Conservation (phyloP, 257 asterid genomes). For the Solanum tarijense region DNA sequence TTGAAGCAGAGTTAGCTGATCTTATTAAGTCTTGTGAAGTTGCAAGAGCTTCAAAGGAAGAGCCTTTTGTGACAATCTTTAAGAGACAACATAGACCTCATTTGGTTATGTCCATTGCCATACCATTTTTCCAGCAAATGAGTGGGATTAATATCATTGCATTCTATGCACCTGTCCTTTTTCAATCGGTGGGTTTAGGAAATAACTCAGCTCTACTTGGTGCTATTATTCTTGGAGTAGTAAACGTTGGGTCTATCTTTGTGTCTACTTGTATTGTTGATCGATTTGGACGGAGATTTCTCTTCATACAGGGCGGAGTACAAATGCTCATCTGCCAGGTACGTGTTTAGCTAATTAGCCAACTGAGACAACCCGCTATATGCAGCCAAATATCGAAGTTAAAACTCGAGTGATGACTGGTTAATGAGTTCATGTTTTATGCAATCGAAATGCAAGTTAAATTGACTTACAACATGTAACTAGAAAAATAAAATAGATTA, state of each 20-base stretch:
- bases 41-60: slow-evolving; percentile 50
- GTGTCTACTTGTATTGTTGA: slow-evolving; percentile 75
- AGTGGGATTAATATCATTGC: slow-evolving; percentile 83
- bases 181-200: slow-evolving; percentile 64
- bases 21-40: slow-evolving; percentile 68
- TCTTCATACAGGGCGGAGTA: slow-evolving; percentile 63
- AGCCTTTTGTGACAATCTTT: slow-evolving; percentile 77
- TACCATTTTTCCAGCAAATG: slow-evolving; percentile 76
- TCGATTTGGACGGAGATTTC: slow-evolving; percentile 45
- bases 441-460: too few species aligned
- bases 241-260: slow-evolving; percentile 51
- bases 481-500: not conserved
- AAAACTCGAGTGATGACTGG: too few species aligned
- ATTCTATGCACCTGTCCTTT: slow-evolving; percentile 86
- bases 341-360: not conserved
- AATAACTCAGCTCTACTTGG: slow-evolving; percentile 59
- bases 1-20: slow-evolving; percentile 61
- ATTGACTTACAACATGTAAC: not conserved
- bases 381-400: not conserved
- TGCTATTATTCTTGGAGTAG: slow-evolving; percentile 68
- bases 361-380: not conserved
- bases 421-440: too few species aligned
- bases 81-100: slow-evolving; percentile 61
- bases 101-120: slow-evolving; percentile 47
- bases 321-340: slow-evolving; percentile 73